These are phyloP conservation scores for Rutstroemia sp. DNA, from an alignment of 2,329 filamentous ascomycete genomes.

Conservation along the genomic window DNA sequence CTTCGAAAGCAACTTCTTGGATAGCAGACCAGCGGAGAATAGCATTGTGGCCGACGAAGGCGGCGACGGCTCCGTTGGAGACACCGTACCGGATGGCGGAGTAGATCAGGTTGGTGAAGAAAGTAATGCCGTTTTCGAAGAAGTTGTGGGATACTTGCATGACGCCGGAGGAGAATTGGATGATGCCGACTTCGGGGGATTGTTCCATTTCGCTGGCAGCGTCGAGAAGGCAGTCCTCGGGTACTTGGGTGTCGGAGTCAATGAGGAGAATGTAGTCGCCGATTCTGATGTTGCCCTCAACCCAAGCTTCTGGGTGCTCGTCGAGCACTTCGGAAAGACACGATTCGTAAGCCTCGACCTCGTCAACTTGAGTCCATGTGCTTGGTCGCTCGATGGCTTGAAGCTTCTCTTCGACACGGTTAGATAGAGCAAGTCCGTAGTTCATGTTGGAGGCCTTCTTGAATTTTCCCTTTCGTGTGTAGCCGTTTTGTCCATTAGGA, in stretches of 20 bases:
- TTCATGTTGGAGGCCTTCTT: constrained; percentile 62
- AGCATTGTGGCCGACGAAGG: constrained; percentile 70
- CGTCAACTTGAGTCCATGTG: constrained; percentile 27
- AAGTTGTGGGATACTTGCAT: constrained; percentile 68
- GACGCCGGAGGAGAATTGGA: constrained; percentile 66
- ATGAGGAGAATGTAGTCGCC: constrained; percentile 59
- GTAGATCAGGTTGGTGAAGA: constrained; percentile 73
- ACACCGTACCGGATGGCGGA: constrained; percentile 64
- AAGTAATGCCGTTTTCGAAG: constrained; percentile 68
- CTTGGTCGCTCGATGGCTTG: neutral
- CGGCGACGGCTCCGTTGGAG: constrained; percentile 60
- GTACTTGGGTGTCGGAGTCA: constrained; percentile 62
- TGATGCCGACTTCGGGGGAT: constrained; percentile 62
- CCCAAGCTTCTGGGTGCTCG: constrained; percentile 44
- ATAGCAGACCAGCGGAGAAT: constrained; percentile 62
- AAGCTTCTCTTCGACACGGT: constrained; percentile 4
- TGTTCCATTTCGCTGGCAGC: constrained; percentile 68
- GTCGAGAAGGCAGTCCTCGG: constrained; percentile 59
- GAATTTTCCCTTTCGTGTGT: constrained; percentile 52
- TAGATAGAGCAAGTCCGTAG: constrained; percentile 44
- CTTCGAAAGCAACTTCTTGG: constrained; percentile 47
- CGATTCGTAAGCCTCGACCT: constrained; percentile 39
- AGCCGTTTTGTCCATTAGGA: constrained; percentile 50
- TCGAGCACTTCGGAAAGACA: constrained; percentile 44
- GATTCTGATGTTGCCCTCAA: constrained; percentile 51